Conservation (phyloP, 2,329 filamentous ascomycete species). For the Raffaelea ambrosiae region DNA sequence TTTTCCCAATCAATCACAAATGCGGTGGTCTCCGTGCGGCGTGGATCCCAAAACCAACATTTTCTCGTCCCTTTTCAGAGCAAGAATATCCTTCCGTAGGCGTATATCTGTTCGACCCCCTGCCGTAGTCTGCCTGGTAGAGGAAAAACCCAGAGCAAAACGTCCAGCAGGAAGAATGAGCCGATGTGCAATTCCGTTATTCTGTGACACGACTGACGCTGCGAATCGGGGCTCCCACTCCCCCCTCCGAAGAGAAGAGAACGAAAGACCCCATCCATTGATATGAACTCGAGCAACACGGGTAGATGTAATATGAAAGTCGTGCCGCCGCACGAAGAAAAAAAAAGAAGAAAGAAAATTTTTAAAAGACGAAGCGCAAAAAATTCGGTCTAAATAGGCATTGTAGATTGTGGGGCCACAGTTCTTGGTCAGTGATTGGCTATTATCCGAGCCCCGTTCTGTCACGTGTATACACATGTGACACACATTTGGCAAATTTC, state of each 20-base stretch:
- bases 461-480: too few relatives aligned
- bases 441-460: too few relatives aligned
- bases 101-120: slow-evolving; percentile 38
- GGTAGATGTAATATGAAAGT: slow-evolving; percentile 44
- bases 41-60: slow-evolving; percentile 3
- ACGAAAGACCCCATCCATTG: slow-evolving; percentile 12
- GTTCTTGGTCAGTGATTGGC: background rate
- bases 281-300: slow-evolving; percentile 66
- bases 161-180: slow-evolving; percentile 39
- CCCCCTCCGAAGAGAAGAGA: slow-evolving; percentile 30
- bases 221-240: slow-evolving; percentile 41
- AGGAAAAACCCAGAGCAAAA: slow-evolving; percentile 18
- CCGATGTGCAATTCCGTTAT: slow-evolving; percentile 68
- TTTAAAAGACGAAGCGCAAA: slow-evolving; percentile 14
- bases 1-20: too few relatives aligned
- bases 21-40: slow-evolving; percentile 12
- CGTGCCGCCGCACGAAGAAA: slow-evolving; percentile 75
- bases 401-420: background rate
- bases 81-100: too few relatives aligned
- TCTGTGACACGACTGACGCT: slow-evolving; percentile 80
- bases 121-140: slow-evolving; percentile 18
- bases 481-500: too few relatives aligned
- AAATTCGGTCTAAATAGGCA: slow-evolving; percentile 9
- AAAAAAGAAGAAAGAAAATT: slow-evolving; percentile 39
- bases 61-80: too few relatives aligned